Evolutionary conservation across 2,329 filamentous ascomycete species (phyloP).

Genomic region (Fusarium nisikadoi): DNA sequence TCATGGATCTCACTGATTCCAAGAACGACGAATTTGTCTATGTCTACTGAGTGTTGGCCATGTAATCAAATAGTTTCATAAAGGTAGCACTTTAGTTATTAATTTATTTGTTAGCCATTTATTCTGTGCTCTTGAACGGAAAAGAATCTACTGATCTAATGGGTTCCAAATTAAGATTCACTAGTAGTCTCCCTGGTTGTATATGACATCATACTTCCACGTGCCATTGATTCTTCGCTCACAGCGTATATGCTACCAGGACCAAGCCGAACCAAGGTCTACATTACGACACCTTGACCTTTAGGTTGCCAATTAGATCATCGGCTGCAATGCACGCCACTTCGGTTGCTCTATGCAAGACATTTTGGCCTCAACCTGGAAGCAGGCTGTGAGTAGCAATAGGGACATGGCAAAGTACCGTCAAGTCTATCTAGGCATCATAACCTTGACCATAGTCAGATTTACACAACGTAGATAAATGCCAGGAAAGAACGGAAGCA

Average conservation of each 20-base stretch:
- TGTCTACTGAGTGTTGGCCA: constrained; percentile 57
- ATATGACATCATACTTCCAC: fast-evolving
- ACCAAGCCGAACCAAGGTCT: fast-evolving
- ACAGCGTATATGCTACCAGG: fast-evolving
- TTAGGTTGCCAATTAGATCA: fast-evolving
- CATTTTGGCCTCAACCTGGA: fast-evolving
- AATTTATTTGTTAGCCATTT: not conserved
- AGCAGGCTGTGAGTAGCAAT: not conserved
- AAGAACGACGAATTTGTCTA: constrained; percentile 77
- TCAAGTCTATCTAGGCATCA: not conserved
- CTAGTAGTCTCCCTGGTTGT: fast-evolving
- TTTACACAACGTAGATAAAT: fast-evolving
- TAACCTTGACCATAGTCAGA: fast-evolving
- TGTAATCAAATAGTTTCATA: not conserved
- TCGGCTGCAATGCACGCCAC: fast-evolving
- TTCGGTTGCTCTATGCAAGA: fast-evolving
- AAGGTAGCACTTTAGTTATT: not conserved
- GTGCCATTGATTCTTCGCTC: fast-evolving
- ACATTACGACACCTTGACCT: no score
- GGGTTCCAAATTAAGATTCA: fast-evolving
- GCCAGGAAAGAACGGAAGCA: fast-evolving
- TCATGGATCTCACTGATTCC: constrained; percentile 70
- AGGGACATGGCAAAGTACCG: fast-evolving
- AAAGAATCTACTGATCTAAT: fast-evolving
- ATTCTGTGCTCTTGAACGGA: fast-evolving